phyloP scores from a whole-genome alignment of 2,329 filamentous ascomycete species.

The Elsinoe batatas region DNA sequence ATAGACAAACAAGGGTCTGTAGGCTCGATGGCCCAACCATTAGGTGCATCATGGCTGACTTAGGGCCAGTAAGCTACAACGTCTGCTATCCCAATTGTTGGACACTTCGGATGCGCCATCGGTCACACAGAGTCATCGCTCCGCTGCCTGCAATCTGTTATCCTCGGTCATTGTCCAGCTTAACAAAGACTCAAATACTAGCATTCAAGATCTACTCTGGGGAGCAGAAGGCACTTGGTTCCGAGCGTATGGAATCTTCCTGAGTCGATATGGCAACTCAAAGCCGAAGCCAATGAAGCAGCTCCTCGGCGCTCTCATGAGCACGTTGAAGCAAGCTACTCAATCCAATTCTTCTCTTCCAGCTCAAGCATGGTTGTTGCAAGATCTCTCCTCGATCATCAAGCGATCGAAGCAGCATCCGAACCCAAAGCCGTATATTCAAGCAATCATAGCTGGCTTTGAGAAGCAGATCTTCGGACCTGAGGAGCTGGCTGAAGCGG shows the following conservation, averaged over 20 bases:
- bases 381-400: slow-evolving; percentile 19
- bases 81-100: slow-evolving; percentile 2
- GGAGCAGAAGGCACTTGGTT: slow-evolving; percentile 30
- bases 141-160: slow-evolving; percentile 38
- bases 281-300: slow-evolving; percentile 40
- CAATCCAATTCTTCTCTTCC: slow-evolving; percentile 11
- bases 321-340: slow-evolving; percentile 26
- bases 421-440: background rate
- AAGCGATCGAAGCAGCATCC: background rate
- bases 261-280: slow-evolving; percentile 33
- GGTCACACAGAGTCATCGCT: slow-evolving; percentile 30
- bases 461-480: background rate
- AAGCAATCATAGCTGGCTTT: background rate
- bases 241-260: slow-evolving; percentile 31
- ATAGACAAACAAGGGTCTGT: slow-evolving; percentile 4
- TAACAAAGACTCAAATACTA: slow-evolving; percentile 25
- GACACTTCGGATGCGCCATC: slow-evolving; percentile 8
- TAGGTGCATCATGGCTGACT: background rate
- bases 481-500: background rate
- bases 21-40: background rate
- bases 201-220: slow-evolving; percentile 23
- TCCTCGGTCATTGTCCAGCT: slow-evolving; percentile 34
- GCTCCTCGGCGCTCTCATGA: slow-evolving; percentile 33
- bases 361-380: slow-evolving; percentile 16
- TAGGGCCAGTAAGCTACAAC: background rate